Conservation (phyloP, 805 yeast species). For the Metschnikowia amazonensis region DNA sequence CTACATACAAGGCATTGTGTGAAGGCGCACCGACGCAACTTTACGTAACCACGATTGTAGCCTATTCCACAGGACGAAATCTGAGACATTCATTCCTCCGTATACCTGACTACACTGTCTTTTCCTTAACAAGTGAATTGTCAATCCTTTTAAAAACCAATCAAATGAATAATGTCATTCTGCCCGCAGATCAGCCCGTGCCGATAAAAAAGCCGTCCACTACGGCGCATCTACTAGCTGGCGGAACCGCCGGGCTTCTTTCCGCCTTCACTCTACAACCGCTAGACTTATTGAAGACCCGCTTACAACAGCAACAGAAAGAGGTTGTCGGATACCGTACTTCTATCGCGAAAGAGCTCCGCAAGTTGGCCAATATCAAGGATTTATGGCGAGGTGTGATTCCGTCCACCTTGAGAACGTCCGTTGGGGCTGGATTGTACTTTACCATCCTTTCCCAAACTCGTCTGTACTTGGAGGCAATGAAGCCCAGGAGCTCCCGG, state of each 20-base stretch:
- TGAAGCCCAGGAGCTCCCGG: conserved; percentile 19
- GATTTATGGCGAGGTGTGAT: conserved; percentile 91
- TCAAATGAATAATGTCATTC: conserved; percentile 1
- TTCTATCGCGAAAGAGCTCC: conserved; percentile 39
- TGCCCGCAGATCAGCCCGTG: not conserved
- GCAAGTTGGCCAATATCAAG: conserved; percentile 35
- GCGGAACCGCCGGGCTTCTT: conserved; percentile 79
- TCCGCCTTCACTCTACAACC: conserved; percentile 84
- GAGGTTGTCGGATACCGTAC: conserved; percentile 21
- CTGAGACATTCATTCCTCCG: conserved; percentile 1
- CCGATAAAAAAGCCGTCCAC: conserved; percentile 12
- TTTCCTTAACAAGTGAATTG: not conserved
- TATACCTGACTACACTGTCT: not conserved
- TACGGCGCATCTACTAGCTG: conserved; percentile 63
- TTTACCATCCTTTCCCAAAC: conserved; percentile 65
- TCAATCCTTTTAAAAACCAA: not conserved
- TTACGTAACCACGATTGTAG: not conserved
- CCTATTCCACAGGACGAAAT: not conserved
- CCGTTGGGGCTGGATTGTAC: conserved; percentile 86
- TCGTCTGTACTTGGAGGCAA: conserved; percentile 47
- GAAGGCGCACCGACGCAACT: conserved; percentile 5
- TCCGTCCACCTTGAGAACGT: conserved; percentile 86
- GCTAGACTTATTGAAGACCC: conserved; percentile 79
- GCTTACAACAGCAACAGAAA: conserved; percentile 60
- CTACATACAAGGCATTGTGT: not conserved